These are phyloP conservation scores for Candida methanosorbosa DNA, from an alignment of 805 yeast genomes.

Conservation along the genomic window DNA sequence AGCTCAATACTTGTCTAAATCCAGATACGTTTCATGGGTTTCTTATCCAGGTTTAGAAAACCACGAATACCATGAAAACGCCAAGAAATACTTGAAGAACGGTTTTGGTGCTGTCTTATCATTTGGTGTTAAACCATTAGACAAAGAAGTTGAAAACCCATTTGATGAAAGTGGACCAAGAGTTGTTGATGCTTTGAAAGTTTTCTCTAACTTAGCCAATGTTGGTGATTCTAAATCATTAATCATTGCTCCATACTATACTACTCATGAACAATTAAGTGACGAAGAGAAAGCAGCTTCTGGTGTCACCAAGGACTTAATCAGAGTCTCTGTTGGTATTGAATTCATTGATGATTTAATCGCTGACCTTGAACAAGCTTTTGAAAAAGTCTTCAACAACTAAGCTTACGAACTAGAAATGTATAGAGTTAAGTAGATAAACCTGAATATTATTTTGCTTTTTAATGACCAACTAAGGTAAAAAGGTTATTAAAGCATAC, in stretches of 20 bases:
- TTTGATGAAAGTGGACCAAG: slow-evolving; percentile 73
- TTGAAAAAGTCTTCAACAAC: slow-evolving; percentile 59
- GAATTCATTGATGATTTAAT: slow-evolving; percentile 89
- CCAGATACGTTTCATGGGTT: slow-evolving; percentile 73
- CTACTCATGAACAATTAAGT: slow-evolving; percentile 87
- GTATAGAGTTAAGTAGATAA: too few species aligned
- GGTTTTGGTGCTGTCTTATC: slow-evolving; percentile 87
- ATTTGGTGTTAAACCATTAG: slow-evolving; percentile 72
- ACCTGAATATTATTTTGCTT: too few species aligned
- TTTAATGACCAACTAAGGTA: too few species aligned
- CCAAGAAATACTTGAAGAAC: slow-evolving; percentile 71
- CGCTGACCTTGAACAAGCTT: slow-evolving; percentile 81
- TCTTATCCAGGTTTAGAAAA: slow-evolving; percentile 85
- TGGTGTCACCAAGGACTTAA: slow-evolving; percentile 84
- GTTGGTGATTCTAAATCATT: slow-evolving; percentile 96
- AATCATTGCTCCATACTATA: slow-evolving; percentile 92
- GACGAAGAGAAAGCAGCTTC: slow-evolving; percentile 74
- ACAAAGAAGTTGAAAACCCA: slow-evolving; percentile 39
- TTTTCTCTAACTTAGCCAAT: slow-evolving; percentile 90
- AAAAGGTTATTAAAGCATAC: too few species aligned
- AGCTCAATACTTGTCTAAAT: slow-evolving; percentile 66
- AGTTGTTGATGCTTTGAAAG: slow-evolving; percentile 74
- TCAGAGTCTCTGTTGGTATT: slow-evolving; percentile 86
- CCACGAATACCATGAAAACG: slow-evolving; percentile 69
- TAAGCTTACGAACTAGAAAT: too few species aligned